Conservation (phyloP, 306 rosid genomes). For the Purshia tridentata region DNA sequence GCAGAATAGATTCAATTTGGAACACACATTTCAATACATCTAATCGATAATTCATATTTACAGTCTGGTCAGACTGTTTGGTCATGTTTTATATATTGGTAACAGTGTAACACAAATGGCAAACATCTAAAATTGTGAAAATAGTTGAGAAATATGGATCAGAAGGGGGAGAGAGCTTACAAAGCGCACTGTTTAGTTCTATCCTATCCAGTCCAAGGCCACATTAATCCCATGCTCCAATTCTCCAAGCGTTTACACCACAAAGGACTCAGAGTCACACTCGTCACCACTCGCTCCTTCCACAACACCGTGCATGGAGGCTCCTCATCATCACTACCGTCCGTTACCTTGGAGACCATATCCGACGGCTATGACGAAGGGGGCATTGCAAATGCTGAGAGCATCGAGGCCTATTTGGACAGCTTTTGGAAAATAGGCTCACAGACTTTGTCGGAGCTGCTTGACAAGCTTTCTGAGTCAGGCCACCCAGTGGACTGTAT, state of each 20-base stretch:
- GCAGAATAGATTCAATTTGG: too few relatives aligned
- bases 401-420: not conserved
- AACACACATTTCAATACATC: too few relatives aligned
- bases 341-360: slow-evolving; percentile 33
- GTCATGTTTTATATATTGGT: not conserved
- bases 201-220: slow-evolving; percentile 40
- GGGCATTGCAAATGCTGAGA: not conserved
- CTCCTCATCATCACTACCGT: not conserved
- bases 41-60: too few relatives aligned
- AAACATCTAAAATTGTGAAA: not conserved
- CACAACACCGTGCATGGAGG: not conserved
- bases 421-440: slow-evolving; percentile 32
- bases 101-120: slow-evolving; percentile 9
- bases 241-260: slow-evolving; percentile 38
- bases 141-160: slow-evolving; percentile 11
- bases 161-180: slow-evolving; percentile 1
- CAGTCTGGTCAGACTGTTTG: too few relatives aligned
- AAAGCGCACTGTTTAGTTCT: slow-evolving; percentile 34
- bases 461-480: slow-evolving; percentile 15
- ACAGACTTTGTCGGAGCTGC: slow-evolving; percentile 18
- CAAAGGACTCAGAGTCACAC: slow-evolving; percentile 35
- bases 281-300: slow-evolving; percentile 22
- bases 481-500: slow-evolving; percentile 29
- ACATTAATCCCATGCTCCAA: slow-evolving; percentile 42
- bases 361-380: slow-evolving; percentile 44